Evolutionary conservation across 306 rosid species (phyloP).

Genomic region (Luffa aegyptiaca): DNA sequence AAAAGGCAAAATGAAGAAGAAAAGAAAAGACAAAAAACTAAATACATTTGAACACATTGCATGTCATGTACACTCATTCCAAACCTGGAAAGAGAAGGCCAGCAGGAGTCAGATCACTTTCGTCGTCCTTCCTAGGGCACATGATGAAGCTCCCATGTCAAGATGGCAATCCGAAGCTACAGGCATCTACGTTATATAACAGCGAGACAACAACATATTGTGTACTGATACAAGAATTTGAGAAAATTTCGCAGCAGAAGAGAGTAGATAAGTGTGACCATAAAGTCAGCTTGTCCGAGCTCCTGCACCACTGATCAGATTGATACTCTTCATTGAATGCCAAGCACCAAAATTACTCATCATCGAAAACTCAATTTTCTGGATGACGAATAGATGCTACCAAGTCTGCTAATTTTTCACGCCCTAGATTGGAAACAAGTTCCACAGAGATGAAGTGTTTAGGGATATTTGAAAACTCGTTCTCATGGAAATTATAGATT

Average conservation of each 20-base stretch:
- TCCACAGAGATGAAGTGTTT: constrained; percentile 60
- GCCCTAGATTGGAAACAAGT: constrained; percentile 50
- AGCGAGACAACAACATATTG: not conserved
- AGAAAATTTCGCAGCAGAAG: not conserved
- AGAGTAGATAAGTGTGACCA: not conserved
- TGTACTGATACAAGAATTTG: not conserved
- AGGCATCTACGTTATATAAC: not conserved
- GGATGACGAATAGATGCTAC: constrained; percentile 22
- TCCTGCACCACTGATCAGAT: not conserved
- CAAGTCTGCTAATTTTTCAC: constrained; percentile 56
- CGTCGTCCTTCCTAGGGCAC: not conserved
- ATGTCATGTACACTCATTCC: not conserved
- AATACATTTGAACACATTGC: not conserved
- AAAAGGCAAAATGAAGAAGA: too few relatives aligned
- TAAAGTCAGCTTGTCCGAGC: not conserved
- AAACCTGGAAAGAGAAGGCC: not conserved
- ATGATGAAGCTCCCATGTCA: not conserved
- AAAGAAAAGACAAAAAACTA: not conserved
- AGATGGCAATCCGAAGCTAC: not conserved
- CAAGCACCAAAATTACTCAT: not conserved
- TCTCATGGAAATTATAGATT: constrained; percentile 36
- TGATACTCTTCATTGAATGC: not conserved
- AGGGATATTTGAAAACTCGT: constrained; percentile 33
- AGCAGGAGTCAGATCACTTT: not conserved
- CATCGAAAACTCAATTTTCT: not conserved